Base-by-base conservation (phyloP, 2,329 filamentous ascomycete species). In the Colletotrichum graminicola region DNA sequence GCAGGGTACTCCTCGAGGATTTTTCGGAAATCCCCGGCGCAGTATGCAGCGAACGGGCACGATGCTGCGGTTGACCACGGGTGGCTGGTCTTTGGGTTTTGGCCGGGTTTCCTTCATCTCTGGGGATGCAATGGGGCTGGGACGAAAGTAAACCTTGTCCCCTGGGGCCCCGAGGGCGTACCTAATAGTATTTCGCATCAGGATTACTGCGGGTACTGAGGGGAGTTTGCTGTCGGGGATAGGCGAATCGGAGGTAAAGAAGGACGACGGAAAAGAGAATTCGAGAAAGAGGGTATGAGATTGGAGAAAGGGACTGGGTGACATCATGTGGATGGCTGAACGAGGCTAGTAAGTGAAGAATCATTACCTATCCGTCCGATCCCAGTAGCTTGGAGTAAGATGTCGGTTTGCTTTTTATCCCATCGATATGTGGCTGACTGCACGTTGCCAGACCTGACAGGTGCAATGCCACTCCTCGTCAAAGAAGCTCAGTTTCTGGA, bases 11-110 rank as follows among this genome's bases (percentile, higher is more conserved):
- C 65, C 66, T 66, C 71, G 73, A 74, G 71, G 73, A 74, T 74
- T 74, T 74, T 64, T 73, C 73, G 73, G 73, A 72, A 74, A 60
- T 52, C 32, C 47, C 71, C 73, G 73, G 69, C 69, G 69, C 60
- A 65, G 52, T 69, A 39, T 64, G 54, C 45, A 72, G 69, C 68
- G 65, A 64, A 47, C 47, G 21, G 23, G 51, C 52, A 57, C 23
- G 12, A 43, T 54, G 61, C 61, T 41, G 34, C 47, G 61, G 49
- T 49, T 55, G 61, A 43, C 36, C 26, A 55, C 61, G 61, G 61
- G 47, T 63, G 49, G 32, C 18, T 41, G 18, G 45, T 14, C 34
- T 56, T 56, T 36, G 54, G n/a, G 34, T n/a, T 43, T 14, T 34
- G 32, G 34, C 34, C 26, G 54, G 54, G 55, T 41, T 26, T 14